Evolutionary conservation across 1,284 basidiomycete species (phyloP).

Genomic region (Leccinum pachyderme): DNA sequence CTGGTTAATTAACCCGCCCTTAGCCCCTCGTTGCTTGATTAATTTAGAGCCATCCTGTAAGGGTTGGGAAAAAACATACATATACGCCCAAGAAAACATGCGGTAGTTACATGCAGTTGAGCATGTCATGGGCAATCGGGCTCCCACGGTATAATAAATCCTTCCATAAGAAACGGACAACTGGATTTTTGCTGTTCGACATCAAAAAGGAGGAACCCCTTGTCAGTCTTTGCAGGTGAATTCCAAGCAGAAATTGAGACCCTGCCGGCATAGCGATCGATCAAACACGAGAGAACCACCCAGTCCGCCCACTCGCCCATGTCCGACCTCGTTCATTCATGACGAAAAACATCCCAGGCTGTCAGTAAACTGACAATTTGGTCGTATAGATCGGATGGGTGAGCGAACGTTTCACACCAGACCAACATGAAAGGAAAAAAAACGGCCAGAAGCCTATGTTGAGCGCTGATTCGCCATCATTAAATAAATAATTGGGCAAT

Average conservation of each 20-base stretch:
- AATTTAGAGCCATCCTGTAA: neutral
- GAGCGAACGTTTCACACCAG: slow-evolving; percentile 2
- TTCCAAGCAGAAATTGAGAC: neutral
- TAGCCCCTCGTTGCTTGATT: slow-evolving; percentile 1
- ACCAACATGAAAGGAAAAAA: neutral
- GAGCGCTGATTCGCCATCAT: slow-evolving; percentile 16
- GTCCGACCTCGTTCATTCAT: slow-evolving; percentile 8
- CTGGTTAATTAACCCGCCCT: neutral
- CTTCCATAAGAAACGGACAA: neutral
- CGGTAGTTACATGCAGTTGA: neutral
- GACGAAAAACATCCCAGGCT: slow-evolving; percentile 7
- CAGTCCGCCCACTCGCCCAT: slow-evolving; percentile 1
- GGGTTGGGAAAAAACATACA: slow-evolving; percentile 2
- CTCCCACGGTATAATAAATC: neutral
- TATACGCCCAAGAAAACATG: slow-evolving; percentile 2
- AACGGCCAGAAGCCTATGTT: slow-evolving; percentile 16
- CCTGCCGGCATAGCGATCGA: slow-evolving; percentile 4
- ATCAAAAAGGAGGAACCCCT: neutral
- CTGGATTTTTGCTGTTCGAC: neutral
- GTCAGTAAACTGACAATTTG: slow-evolving; percentile 16
- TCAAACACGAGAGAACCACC: slow-evolving; percentile 1
- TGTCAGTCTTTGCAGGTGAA: neutral
- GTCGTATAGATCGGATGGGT: neutral
- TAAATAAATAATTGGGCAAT: slow-evolving; percentile 16
- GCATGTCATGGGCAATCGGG: neutral